phyloP scores from a whole-genome alignment of 2,329 filamentous ascomycete species.

The Hypoxylon sp. region DNA sequence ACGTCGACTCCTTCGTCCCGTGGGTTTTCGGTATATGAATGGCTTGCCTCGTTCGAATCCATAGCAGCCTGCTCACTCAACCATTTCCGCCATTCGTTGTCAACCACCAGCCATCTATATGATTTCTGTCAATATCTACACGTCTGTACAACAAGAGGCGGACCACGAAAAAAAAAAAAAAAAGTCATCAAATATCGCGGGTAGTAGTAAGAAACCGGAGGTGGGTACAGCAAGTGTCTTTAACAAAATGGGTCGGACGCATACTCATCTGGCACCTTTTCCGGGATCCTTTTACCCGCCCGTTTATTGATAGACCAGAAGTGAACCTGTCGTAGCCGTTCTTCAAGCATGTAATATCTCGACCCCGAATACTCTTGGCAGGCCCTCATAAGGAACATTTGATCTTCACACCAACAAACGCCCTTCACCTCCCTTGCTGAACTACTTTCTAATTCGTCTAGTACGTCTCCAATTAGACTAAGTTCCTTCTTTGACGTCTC shows the following conservation, averaged over 20 bases:
- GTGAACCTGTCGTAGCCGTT: slow-evolving; percentile 48
- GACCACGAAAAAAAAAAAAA: background rate
- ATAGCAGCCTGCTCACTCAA: slow-evolving; percentile 44
- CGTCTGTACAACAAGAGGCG: background rate
- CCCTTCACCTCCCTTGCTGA: slow-evolving; percentile 6
- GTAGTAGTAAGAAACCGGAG: background rate
- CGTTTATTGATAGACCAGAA: slow-evolving; percentile 41
- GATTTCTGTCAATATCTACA: slow-evolving; percentile 1
- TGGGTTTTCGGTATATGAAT: background rate
- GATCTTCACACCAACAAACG: slow-evolving; percentile 24
- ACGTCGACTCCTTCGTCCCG: slow-evolving; percentile 25
- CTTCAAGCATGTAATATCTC: slow-evolving; percentile 46
- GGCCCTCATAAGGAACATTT: slow-evolving; percentile 45
- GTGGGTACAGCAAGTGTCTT: background rate
- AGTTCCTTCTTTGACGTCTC: slow-evolving; percentile 50
- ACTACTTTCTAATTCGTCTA: slow-evolving; percentile 43
- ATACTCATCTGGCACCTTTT: slow-evolving; percentile 45
- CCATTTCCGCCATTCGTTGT: slow-evolving; percentile 51
- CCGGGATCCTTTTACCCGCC: slow-evolving; percentile 44
- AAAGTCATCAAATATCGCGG: background rate
- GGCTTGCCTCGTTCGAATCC: slow-evolving; percentile 10
- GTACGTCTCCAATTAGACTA: slow-evolving; percentile 45
- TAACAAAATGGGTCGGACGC: background rate
- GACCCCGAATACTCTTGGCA: slow-evolving; percentile 50
- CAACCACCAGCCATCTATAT: slow-evolving; percentile 45